Evolutionary conservation across 345 rosid genomes (phyloP).

Genomic region (Leavenworthia alabamica): DNA sequence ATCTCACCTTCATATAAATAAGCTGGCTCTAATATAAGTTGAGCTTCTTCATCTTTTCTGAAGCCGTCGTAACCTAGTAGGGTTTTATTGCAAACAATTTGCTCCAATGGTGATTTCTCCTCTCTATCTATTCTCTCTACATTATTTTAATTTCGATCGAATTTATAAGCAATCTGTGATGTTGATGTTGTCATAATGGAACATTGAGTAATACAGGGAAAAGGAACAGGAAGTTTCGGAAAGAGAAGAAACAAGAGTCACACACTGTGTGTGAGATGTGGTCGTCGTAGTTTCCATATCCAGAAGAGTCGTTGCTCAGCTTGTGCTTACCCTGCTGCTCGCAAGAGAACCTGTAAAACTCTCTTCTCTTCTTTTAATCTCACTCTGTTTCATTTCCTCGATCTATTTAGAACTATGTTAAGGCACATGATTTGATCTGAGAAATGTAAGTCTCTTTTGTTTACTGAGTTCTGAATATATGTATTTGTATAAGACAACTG

Average conservation of each 20-base stretch:
- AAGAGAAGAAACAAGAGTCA: slow-evolving; percentile 99
- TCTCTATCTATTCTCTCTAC: too few relatives aligned
- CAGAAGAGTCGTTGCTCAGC: slow-evolving; percentile 97
- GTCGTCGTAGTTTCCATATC: slow-evolving; percentile 97
- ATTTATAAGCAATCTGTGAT: too few relatives aligned
- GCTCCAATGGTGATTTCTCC: slow-evolving; percentile 27
- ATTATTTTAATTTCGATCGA: too few relatives aligned
- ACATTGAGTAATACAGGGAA: slow-evolving; percentile 49
- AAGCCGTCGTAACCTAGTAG: slow-evolving; percentile 16
- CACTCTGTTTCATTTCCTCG: neutral
- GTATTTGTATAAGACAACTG: slow-evolving; percentile 70
- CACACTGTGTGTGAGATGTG: slow-evolving; percentile 94
- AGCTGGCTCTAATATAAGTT: neutral
- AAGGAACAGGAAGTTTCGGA: slow-evolving; percentile 98
- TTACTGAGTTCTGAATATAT: too few relatives aligned
- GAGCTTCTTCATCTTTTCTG: too few relatives aligned
- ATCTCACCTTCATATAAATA: slow-evolving; percentile 6
- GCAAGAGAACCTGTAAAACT: slow-evolving; percentile 79
- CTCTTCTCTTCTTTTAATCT: neutral
- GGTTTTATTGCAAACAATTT: slow-evolving; percentile 17
- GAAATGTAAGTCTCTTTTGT: too few relatives aligned
- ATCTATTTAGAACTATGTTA: too few relatives aligned
- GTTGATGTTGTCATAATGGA: neutral
- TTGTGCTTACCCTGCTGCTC: slow-evolving; percentile 96
- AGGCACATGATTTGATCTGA: too few relatives aligned